Evolutionary conservation across 148 eudicot species (phyloP).

Genomic region (Polygonum maritimum): DNA sequence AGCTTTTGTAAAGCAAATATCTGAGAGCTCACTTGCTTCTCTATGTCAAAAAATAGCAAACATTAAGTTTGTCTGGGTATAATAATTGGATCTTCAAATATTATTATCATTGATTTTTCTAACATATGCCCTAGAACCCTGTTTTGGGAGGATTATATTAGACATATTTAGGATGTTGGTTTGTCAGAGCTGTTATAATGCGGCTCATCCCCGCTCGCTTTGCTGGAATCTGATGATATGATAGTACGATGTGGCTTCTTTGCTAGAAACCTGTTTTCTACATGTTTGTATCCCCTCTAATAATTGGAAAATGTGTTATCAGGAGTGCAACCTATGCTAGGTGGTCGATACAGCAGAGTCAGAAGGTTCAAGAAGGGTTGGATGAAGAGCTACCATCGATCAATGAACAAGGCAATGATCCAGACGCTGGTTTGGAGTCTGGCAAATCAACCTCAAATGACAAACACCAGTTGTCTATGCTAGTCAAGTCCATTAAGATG

Average conservation of each 20-base stretch:
- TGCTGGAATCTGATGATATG: neutral
- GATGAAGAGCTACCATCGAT: slow-evolving; percentile 12
- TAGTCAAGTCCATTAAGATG: slow-evolving; percentile 72
- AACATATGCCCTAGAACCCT: too few relatives aligned
- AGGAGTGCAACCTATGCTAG: slow-evolving; percentile 80
- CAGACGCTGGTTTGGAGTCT: slow-evolving; percentile 12
- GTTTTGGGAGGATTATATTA: neutral
- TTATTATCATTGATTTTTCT: too few relatives aligned
- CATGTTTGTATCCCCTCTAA: neutral
- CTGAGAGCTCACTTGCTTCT: neutral
- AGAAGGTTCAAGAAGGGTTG: slow-evolving; percentile 19
- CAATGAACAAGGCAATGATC: slow-evolving; percentile 12
- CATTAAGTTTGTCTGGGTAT: neutral
- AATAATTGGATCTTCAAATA: neutral
- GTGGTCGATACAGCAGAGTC: slow-evolving; percentile 53
- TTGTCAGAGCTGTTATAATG: neutral
- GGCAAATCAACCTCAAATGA: slow-evolving; percentile 25
- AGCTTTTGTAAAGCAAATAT: neutral
- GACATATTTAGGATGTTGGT: neutral
- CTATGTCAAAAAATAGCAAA: neutral
- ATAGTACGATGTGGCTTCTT: neutral
- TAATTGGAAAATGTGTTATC: slow-evolving; percentile 16
- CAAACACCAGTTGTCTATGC: slow-evolving; percentile 51
- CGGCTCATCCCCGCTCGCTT: too few relatives aligned
- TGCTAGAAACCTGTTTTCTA: neutral